These are phyloP conservation scores for Paecilomyces formosus DNA, from an alignment of 2,329 filamentous ascomycete species.

Conservation along the genomic window DNA sequence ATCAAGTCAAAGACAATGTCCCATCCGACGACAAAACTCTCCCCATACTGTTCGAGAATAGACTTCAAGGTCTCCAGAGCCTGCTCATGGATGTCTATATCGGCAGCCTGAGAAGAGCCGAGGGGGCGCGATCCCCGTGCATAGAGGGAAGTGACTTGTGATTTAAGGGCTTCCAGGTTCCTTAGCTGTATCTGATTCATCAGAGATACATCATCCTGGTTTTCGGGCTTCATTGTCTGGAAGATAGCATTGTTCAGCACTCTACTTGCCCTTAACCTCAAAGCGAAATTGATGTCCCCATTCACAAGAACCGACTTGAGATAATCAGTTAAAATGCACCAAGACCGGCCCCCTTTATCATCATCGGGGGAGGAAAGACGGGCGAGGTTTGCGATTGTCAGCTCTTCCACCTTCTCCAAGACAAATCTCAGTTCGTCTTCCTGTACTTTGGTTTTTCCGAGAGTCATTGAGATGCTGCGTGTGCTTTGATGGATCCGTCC, in stretches of 20 bases:
- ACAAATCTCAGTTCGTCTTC: slow-evolving; percentile 47
- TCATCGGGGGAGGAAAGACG: slow-evolving; percentile 62
- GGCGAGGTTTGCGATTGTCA: slow-evolving; percentile 66
- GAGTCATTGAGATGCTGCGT: slow-evolving; percentile 33
- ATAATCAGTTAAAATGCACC: slow-evolving; percentile 57
- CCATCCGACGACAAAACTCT: slow-evolving; percentile 78
- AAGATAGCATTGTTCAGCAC: slow-evolving; percentile 46
- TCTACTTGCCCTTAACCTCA: slow-evolving; percentile 50
- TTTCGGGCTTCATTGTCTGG: slow-evolving; percentile 34
- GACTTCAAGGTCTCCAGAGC: slow-evolving; percentile 72
- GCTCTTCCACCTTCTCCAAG: slow-evolving; percentile 64
- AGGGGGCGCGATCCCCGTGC: slow-evolving; percentile 45
- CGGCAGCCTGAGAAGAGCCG: slow-evolving; percentile 54
- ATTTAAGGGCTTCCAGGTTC: slow-evolving; percentile 59
- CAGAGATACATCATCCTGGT: slow-evolving; percentile 34
- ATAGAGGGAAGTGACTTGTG: slow-evolving; percentile 54
- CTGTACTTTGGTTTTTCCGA: slow-evolving; percentile 33
- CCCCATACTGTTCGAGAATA: slow-evolving; percentile 81
- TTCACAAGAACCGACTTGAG: slow-evolving; percentile 42
- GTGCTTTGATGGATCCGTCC: slow-evolving; percentile 29
- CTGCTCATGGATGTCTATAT: slow-evolving; percentile 73
- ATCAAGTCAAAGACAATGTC: slow-evolving; percentile 78
- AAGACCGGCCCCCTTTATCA: slow-evolving; percentile 58
- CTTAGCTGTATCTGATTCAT: slow-evolving; percentile 62
- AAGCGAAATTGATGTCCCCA: slow-evolving; percentile 26